Conservation (phyloP, 108 stramenopile species). For the Skeletonema marinoi region DNA sequence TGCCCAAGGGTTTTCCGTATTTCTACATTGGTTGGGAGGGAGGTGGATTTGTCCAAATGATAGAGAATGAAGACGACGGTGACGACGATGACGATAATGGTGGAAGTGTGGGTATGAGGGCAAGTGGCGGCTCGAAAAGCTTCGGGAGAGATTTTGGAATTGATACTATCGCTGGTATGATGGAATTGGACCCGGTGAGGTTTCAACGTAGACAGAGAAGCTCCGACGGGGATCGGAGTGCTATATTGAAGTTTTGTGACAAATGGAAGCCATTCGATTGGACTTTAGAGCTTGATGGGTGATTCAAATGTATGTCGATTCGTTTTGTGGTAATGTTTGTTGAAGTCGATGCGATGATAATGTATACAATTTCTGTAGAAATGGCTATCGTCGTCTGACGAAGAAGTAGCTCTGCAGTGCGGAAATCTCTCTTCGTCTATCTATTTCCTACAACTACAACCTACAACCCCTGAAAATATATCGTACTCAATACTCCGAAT, state of each 20-base stretch:
- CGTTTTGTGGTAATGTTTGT: too few relatives aligned
- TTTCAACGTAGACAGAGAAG: slow-evolving; percentile 61
- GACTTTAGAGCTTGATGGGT: slow-evolving; percentile 48
- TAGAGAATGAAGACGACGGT: slow-evolving; percentile 57
- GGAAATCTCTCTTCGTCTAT: too few relatives aligned
- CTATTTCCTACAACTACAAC: too few relatives aligned
- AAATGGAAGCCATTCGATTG: slow-evolving; percentile 70
- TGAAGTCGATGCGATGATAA: too few relatives aligned
- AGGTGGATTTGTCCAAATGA: slow-evolving; percentile 68
- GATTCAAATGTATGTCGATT: not conserved
- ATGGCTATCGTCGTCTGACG: too few relatives aligned
- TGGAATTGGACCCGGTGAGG: slow-evolving; percentile 72
- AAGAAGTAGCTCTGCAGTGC: too few relatives aligned
- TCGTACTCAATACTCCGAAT: too few relatives aligned
- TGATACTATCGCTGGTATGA: slow-evolving; percentile 81
- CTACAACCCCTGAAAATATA: too few relatives aligned
- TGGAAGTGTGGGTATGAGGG: slow-evolving; percentile 15
- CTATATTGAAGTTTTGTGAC: slow-evolving; percentile 57
- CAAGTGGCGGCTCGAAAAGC: slow-evolving; percentile 18
- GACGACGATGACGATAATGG: slow-evolving; percentile 13
- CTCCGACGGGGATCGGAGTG: slow-evolving; percentile 46
- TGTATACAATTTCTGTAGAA: too few relatives aligned
- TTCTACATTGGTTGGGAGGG: slow-evolving; percentile 75
- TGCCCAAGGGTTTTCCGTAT: slow-evolving; percentile 80
- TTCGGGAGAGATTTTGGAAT: slow-evolving; percentile 77